phyloP scores from a whole-genome alignment of 768 basidiomycete genomes.

The Phaffia australis region DNA sequence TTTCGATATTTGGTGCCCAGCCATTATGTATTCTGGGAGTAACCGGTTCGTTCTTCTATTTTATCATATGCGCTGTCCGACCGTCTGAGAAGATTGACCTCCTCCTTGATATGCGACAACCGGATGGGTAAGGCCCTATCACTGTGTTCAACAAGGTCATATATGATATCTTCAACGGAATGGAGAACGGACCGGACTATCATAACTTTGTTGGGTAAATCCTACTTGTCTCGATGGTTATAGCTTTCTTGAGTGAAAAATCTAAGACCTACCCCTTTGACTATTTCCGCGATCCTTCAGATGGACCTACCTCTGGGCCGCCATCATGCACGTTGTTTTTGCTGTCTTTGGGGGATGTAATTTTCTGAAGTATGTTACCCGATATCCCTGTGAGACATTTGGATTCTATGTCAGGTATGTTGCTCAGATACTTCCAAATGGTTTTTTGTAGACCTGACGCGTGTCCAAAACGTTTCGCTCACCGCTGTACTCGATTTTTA shows the following conservation, averaged over 20 bases:
- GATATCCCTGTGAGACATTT: conserved; percentile 84
- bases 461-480: not conserved
- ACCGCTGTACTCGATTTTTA: not conserved
- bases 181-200: conserved; percentile 50
- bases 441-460: no score
- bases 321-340: conserved; percentile 65
- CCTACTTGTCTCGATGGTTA: no score
- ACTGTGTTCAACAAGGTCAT: conserved; percentile 89
- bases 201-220: conserved; percentile 62
- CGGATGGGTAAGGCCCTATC: conserved; percentile 52
- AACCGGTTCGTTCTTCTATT: conserved; percentile 47
- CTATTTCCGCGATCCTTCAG: not conserved
- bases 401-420: conserved; percentile 86
- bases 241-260: not conserved
- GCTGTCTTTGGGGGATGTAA: conserved; percentile 53
- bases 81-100: conserved; percentile 27
- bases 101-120: not conserved
- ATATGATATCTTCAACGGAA: conserved; percentile 52
- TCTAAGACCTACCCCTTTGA: not conserved
- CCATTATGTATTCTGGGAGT: conserved; percentile 87
- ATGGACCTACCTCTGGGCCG: conserved; percentile 87
- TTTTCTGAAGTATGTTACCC: conserved; percentile 73
- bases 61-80: conserved; percentile 8
- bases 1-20: conserved; percentile 77
- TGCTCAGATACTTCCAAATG: no score